These are phyloP conservation scores for Saturnispora gosingensis DNA, from an alignment of 805 yeast genomes.

Conservation along the genomic window DNA sequence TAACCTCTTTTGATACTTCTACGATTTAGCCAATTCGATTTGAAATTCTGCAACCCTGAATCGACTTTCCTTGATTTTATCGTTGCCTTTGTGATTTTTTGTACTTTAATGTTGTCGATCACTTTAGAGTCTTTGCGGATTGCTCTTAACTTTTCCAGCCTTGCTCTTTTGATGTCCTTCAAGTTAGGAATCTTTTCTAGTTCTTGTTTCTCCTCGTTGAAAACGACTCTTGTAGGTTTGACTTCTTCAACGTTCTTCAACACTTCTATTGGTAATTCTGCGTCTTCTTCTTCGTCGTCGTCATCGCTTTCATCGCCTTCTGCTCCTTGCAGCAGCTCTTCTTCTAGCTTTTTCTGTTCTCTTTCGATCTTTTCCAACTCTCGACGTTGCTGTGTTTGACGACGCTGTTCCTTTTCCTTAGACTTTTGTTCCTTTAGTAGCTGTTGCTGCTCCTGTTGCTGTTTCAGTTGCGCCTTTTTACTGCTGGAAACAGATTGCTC, in stretches of 20 bases:
- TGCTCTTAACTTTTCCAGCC: slow-evolving; percentile 23
- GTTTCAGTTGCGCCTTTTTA: slow-evolving; percentile 16
- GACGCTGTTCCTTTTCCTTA: slow-evolving; percentile 13
- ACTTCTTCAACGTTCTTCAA: slow-evolving; percentile 23
- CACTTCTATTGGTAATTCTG: slow-evolving; percentile 30
- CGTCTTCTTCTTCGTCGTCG: slow-evolving; percentile 24
- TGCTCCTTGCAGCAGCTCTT: slow-evolving; percentile 5
- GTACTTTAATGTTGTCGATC: slow-evolving; percentile 34
- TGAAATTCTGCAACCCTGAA: slow-evolving; percentile 4
- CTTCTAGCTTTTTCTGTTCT: slow-evolving; percentile 15
- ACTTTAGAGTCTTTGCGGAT: slow-evolving; percentile 24
- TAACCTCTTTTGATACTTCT: not conserved
- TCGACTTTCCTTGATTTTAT: slow-evolving; percentile 3
- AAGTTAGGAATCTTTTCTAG: slow-evolving; percentile 14
- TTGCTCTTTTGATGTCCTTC: slow-evolving; percentile 12
- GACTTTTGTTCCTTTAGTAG: slow-evolving; percentile 9
- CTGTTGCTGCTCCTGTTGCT: slow-evolving; percentile 17
- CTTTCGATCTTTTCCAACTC: slow-evolving; percentile 25
- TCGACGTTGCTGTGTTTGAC: slow-evolving; percentile 29
- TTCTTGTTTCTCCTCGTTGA: slow-evolving; percentile 21
- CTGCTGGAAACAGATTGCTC: slow-evolving; percentile 28
- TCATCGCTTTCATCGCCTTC: slow-evolving; percentile 3
- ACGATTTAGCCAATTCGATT: slow-evolving; percentile 6
- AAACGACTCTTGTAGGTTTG: slow-evolving; percentile 8
- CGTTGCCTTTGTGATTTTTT: slow-evolving; percentile 22